Percentiles rank a stretch among this genome's conserved stretches.
These are phyloP conservation scores for Komagataella ulmi DNA, from an alignment of 805 yeast genomes.

Conservation along the genomic window DNA sequence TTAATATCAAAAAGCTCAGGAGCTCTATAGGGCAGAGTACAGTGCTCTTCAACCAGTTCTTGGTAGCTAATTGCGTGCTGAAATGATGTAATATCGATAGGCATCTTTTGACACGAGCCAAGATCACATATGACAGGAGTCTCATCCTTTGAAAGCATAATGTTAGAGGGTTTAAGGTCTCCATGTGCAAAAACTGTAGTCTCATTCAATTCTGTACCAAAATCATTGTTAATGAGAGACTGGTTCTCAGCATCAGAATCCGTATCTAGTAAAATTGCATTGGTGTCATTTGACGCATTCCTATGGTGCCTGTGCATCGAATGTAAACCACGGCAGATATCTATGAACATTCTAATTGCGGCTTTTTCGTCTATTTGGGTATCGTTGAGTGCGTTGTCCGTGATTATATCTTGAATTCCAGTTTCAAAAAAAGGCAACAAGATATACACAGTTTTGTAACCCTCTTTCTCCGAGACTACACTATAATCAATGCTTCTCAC, in stretches of 20 bases:
- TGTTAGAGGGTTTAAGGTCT: constrained; percentile 82
- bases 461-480: constrained; percentile 63
- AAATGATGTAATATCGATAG: constrained; percentile 37
- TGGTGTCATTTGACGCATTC: constrained; percentile 4
- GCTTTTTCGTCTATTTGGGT: constrained; percentile 45
- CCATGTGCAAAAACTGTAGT: constrained; percentile 68
- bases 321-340: constrained; percentile 62
- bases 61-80: constrained; percentile 66
- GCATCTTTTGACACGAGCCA: constrained; percentile 65
- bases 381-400: constrained; percentile 43
- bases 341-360: constrained; percentile 47
- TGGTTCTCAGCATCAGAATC: constrained; percentile 5
- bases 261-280: constrained; percentile 1
- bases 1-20: constrained; percentile 80
- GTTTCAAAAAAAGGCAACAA: constrained; percentile 63
- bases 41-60: constrained; percentile 73
- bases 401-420: constrained; percentile 73
- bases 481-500: constrained; percentile 60
- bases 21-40: constrained; percentile 79
- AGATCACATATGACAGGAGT: constrained; percentile 72
- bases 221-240: constrained; percentile 3
- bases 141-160: constrained; percentile 66
- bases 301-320: constrained; percentile 56
- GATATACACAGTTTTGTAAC: constrained; percentile 66
- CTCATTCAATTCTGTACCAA: constrained; percentile 36